Conservation (phyloP, 495 filamentous ascomycete genomes). For the Parmelia sp. region DNA sequence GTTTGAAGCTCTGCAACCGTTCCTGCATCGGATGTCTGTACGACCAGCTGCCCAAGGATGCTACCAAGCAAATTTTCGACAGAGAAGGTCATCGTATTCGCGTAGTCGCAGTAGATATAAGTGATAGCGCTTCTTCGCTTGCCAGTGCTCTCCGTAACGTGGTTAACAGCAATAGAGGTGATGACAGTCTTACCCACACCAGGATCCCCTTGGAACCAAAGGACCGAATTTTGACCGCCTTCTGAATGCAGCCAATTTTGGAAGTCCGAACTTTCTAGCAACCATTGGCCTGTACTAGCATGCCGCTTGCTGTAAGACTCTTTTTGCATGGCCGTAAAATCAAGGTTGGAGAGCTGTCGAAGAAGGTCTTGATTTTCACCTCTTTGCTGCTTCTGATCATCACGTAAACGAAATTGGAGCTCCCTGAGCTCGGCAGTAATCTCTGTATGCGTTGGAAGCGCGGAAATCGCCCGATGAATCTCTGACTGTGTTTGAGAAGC, state of each 20-base stretch:
- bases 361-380: not conserved
- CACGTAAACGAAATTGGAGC: not conserved
- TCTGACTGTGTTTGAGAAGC: conserved; percentile 7
- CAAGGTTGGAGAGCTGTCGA: conserved; percentile 6
- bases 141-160: not conserved
- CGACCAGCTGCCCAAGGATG: conserved; percentile 13
- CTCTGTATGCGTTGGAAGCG: conserved; percentile 3
- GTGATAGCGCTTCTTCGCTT: not conserved
- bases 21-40: conserved; percentile 2
- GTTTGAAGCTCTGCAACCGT: conserved; percentile 2
- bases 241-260: not conserved
- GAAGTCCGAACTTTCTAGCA: conserved; percentile 9
- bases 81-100: not conserved
- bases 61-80: conserved; percentile 9
- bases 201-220: conserved; percentile 13
- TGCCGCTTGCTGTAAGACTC: conserved; percentile 13
- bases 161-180: conserved; percentile 16
- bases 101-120: conserved; percentile 16
- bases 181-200: conserved; percentile 14
- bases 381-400: not conserved
- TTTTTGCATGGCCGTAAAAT: conserved; percentile 15
- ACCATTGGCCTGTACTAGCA: conserved; percentile 13
- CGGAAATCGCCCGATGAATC: not conserved
- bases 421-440: conserved; percentile 6
- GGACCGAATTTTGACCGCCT: conserved; percentile 2